These are phyloP conservation scores for Comarum palustre DNA, from an alignment of 306 rosid species.

Conservation along the genomic window DNA sequence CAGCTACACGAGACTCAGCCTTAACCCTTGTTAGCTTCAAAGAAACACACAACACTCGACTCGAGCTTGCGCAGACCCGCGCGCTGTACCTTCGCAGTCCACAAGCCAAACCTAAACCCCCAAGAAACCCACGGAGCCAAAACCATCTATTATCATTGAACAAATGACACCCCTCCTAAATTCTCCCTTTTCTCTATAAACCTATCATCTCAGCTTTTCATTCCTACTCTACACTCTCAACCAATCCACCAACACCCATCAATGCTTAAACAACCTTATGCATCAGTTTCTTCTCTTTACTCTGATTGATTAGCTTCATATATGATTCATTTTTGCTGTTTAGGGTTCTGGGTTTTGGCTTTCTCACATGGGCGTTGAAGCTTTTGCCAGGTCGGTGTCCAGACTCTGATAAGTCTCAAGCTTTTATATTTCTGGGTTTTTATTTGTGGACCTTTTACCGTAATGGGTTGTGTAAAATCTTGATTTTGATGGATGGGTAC, in stretches of 20 bases:
- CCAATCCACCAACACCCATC: neutral
- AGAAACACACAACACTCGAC: too few species aligned
- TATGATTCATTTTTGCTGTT: slow-evolving; percentile 5
- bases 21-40: neutral
- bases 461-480: slow-evolving; percentile 22
- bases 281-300: neutral
- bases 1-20: too few species aligned
- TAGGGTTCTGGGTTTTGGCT: slow-evolving; percentile 11
- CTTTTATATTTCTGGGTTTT: neutral
- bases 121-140: slow-evolving; percentile 7
- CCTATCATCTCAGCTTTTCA: neutral
- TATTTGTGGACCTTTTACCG: neutral
- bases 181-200: slow-evolving; percentile 1
- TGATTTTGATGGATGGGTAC: slow-evolving; percentile 40
- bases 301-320: neutral
- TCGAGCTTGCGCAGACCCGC: slow-evolving; percentile 2
- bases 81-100: neutral
- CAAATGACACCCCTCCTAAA: neutral
- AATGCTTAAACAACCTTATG: neutral
- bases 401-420: slow-evolving; percentile 2
- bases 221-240: neutral
- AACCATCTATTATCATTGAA: neutral
- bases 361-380: slow-evolving; percentile 9
- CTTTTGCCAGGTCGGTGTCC: slow-evolving; percentile 2
- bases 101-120: slow-evolving; percentile 18